phyloP scores from a whole-genome alignment of 2,329 filamentous ascomycete genomes.

The Ascochyta rabiei region DNA sequence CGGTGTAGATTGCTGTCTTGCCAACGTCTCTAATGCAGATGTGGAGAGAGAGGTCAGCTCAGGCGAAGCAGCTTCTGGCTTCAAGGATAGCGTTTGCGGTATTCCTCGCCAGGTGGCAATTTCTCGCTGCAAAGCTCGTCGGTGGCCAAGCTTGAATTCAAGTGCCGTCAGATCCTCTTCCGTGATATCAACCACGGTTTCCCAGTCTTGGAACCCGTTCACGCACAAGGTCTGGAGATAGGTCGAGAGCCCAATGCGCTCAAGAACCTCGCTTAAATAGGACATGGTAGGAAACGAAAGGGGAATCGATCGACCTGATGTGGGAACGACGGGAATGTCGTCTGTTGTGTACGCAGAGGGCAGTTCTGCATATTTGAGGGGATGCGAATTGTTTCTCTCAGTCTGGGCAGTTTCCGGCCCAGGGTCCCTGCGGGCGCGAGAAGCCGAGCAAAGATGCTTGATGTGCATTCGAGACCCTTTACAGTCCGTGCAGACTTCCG shows the following conservation, averaged over 20 bases:
- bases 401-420: slow-evolving; percentile 20
- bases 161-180: slow-evolving; percentile 47
- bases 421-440: slow-evolving; percentile 11
- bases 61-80: slow-evolving; percentile 15
- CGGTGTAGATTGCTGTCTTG: slow-evolving; percentile 30
- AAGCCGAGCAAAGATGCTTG: slow-evolving; percentile 23
- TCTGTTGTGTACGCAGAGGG: slow-evolving; percentile 18
- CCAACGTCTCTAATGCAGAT: slow-evolving; percentile 37
- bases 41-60: slow-evolving; percentile 36
- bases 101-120: slow-evolving; percentile 47
- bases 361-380: slow-evolving; percentile 28
- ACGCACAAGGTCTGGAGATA: slow-evolving; percentile 38
- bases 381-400: slow-evolving; percentile 15
- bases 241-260: slow-evolving; percentile 37
- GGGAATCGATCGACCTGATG: slow-evolving; percentile 33
- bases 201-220: slow-evolving; percentile 49
- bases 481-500: not conserved
- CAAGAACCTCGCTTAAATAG: slow-evolving; percentile 37
- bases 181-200: slow-evolving; percentile 49
- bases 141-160: slow-evolving; percentile 50
- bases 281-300: slow-evolving; percentile 27
- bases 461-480: slow-evolving; percentile 16
- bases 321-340: slow-evolving; percentile 27
- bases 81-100: slow-evolving; percentile 32
- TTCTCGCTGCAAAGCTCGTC: slow-evolving; percentile 47